These are phyloP conservation scores for Ilyonectria robusta DNA, from an alignment of 2,329 filamentous ascomycete species.

Conservation along the genomic window DNA sequence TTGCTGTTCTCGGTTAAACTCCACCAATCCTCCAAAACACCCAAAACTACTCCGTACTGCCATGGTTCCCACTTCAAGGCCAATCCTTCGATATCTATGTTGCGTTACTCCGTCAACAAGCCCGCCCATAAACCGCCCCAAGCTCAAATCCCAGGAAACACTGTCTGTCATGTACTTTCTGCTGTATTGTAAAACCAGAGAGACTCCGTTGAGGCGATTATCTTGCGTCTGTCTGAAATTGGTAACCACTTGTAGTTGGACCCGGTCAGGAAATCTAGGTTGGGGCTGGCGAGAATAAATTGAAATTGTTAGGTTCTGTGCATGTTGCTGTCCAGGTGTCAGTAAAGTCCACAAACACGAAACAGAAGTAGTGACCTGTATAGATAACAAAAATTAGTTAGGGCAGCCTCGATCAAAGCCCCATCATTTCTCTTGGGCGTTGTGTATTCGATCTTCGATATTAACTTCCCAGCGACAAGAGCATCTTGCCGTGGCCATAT, in stretches of 20 bases:
- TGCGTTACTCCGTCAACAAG: background rate
- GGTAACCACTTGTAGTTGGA: background rate
- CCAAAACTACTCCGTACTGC: constrained; percentile 11
- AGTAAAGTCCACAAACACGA: background rate
- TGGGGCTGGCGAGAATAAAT: background rate
- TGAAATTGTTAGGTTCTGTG: background rate
- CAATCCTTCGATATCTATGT: constrained; percentile 3
- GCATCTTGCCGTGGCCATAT: background rate
- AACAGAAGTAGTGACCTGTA: background rate
- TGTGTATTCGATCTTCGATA: background rate
- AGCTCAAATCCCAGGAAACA: constrained; percentile 1
- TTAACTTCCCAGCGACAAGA: background rate
- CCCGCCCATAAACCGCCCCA: background rate
- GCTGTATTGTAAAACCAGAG: constrained; percentile 2
- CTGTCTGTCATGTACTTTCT: constrained; percentile 7
- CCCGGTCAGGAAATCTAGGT: background rate
- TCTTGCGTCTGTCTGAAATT: background rate
- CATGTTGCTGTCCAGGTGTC: background rate
- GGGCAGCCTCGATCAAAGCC: background rate
- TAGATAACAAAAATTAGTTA: background rate
- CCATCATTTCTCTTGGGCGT: background rate
- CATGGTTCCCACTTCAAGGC: constrained; percentile 3
- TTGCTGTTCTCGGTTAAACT: constrained; percentile 1
- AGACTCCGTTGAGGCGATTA: background rate
- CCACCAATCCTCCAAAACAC: constrained; percentile 16